phyloP scores from a whole-genome alignment of 768 basidiomycete genomes.

The Hirschioporus abietinus region DNA sequence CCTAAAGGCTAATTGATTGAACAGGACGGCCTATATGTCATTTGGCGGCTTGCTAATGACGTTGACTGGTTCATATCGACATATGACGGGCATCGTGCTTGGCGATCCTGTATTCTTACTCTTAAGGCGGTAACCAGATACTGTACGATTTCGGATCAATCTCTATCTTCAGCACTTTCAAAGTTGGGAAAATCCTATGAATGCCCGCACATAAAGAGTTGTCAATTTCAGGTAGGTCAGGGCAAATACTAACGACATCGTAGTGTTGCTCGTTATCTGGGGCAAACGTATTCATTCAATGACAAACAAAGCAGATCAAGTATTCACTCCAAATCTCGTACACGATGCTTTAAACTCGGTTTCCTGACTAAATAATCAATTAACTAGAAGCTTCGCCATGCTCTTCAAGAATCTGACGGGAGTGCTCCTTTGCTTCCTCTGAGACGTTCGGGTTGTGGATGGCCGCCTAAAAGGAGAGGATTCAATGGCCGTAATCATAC shows the following conservation, averaged over 20 bases:
- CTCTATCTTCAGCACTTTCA: neutral
- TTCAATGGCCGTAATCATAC: neutral
- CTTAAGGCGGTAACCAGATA: constrained; percentile 57
- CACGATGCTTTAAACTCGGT: neutral
- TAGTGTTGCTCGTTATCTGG: too few relatives aligned
- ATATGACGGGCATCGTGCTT: constrained; percentile 86
- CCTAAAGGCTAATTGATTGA: constrained; percentile 9
- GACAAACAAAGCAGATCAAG: too few relatives aligned
- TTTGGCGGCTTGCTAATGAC: constrained; percentile 97
- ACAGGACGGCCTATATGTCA: constrained; percentile 90
- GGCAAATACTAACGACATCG: too few relatives aligned
- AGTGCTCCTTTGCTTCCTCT: constrained; percentile 27
- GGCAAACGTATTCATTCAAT: too few relatives aligned
- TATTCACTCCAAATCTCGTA: too few relatives aligned
- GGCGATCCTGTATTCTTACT: constrained; percentile 91
- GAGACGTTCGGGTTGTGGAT: constrained; percentile 27
- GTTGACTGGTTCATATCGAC: constrained; percentile 85
- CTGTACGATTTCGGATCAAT: neutral
- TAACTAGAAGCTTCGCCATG: neutral
- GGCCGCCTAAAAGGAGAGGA: constrained; percentile 16
- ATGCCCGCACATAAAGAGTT: too few relatives aligned
- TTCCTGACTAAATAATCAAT: neutral
- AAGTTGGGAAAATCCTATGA: too few relatives aligned
- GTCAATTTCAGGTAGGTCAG: too few relatives aligned
- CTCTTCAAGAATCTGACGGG: constrained; percentile 21